Evolutionary conservation across 1,284 basidiomycete species (phyloP).

Genomic region (Cutaneotrichosporon sp.): DNA sequence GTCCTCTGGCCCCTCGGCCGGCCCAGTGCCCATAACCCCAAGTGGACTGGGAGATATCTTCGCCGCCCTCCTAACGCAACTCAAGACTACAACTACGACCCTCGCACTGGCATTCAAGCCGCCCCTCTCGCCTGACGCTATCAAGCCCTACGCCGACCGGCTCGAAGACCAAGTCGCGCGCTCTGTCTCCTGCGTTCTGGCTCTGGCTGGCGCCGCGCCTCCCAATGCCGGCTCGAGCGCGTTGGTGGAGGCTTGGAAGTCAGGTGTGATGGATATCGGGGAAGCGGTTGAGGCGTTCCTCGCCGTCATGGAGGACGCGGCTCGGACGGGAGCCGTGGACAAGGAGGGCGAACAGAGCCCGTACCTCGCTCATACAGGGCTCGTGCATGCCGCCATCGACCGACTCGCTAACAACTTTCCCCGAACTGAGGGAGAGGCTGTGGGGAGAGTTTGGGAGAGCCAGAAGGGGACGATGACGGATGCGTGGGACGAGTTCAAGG

Average conservation of each 20-base stretch:
- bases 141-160: conserved; percentile 34
- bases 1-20: neutral
- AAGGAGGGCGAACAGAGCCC: conserved; percentile 24
- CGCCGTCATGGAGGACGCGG: conserved; percentile 25
- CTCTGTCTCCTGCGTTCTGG: conserved; percentile 36
- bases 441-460: conserved; percentile 33
- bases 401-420: conserved; percentile 27
- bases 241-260: conserved; percentile 40
- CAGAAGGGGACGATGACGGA: conserved; percentile 42
- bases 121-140: conserved; percentile 39
- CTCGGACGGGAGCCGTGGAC: conserved; percentile 13
- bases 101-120: conserved; percentile 46
- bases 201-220: conserved; percentile 20
- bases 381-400: conserved; percentile 47
- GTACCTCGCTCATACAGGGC: conserved; percentile 44
- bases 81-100: conserved; percentile 36
- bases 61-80: conserved; percentile 26
- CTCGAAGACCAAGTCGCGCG: conserved; percentile 36
- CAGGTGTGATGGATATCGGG: conserved; percentile 31
- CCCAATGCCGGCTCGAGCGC: neutral
- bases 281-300: conserved; percentile 31
- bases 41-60: conserved; percentile 33
- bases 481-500: conserved; percentile 50
- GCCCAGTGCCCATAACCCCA: conserved; percentile 22
- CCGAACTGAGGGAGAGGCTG: conserved; percentile 31